Base-by-base conservation (phyloP, 768 basidiomycete species). In the Macrocybe gigantea region DNA sequence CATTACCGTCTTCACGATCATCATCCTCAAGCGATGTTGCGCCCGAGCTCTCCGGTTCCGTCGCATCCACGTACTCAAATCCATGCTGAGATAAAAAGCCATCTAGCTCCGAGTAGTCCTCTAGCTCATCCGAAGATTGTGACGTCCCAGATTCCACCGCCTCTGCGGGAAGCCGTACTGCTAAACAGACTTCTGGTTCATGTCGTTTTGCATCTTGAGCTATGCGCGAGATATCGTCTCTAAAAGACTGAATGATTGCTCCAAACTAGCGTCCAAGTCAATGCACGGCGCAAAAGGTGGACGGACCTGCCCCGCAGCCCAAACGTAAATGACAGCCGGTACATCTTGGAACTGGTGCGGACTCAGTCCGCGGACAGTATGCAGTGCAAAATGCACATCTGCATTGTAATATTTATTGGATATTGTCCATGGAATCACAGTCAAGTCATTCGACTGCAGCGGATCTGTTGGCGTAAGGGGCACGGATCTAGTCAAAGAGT, bases 341-440 rank as follows among this genome's bases (percentile, higher is more conserved):
- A 80, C 73, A 40, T 68, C 65, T 34, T 65, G 64, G 12, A 75
- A 65, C 13, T 70, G 62, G 39, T 70, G 60, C 12, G 71, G 64
- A 31, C 62, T 63, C 50, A 78, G 69, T 8, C 72, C 68, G 31
- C 68, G 64, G 45, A 80, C 60, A 12, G 73, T 66, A 47, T 74
- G 73, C 8, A 73, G 67, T 33, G 79, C 66, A 59, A 92, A 90
- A 51, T 82, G 79, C 6, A 93, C 84, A 49, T 76, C 70, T 1
- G 89, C 90, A 10, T 78, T 78, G 66, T 92, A 93, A 64, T 93
- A 93, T 61, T 79, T 83, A 69, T 91, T 91, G 44, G 66, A 64
- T 51, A 91, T 85, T 37, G 78, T 85, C 88, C 87, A 91, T 7
- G 84, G 82, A 32, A 87, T 64, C 33, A 54, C 66, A 34, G 61